These are phyloP conservation scores for Termitomyces sp. DNA, from an alignment of 768 basidiomycete species.

Conservation along the genomic window DNA sequence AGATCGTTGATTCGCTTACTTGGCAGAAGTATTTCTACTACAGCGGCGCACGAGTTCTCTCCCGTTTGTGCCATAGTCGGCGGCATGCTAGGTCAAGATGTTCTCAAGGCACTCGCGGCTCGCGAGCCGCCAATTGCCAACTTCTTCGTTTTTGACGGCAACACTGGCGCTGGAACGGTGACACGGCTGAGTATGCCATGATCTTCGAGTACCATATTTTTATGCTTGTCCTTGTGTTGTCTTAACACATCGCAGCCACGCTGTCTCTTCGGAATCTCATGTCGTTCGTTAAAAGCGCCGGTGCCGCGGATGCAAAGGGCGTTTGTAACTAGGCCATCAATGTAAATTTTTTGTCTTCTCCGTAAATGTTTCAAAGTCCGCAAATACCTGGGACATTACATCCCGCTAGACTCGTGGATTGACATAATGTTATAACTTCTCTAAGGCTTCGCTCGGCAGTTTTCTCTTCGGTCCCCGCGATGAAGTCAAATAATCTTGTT, in stretches of 20 bases:
- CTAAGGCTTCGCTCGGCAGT: neutral
- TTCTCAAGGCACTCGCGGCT: conserved; percentile 84
- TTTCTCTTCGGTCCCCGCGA: neutral
- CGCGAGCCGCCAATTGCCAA: conserved; percentile 93
- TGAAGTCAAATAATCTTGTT: neutral
- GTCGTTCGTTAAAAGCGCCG: conserved; percentile 12
- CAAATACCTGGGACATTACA: neutral
- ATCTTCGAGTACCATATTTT: conserved; percentile 10
- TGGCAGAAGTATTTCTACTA: conserved; percentile 57
- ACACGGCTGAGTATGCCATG: conserved; percentile 46
- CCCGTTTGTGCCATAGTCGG: conserved; percentile 94
- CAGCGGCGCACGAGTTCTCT: conserved; percentile 82
- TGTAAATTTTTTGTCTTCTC: neutral
- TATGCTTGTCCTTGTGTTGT: neutral
- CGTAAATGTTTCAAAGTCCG: neutral
- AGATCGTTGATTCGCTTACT: neutral
- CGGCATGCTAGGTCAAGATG: conserved; percentile 92
- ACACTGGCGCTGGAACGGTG: conserved; percentile 70
- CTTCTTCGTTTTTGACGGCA: conserved; percentile 85
- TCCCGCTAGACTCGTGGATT: neutral
- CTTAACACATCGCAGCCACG: neutral
- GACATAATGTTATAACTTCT: neutral
- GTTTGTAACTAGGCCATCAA: neutral
- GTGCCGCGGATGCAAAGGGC: neutral
- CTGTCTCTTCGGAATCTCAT: conserved; percentile 14